Base-by-base conservation (phyloP, 495 filamentous ascomycete genomes). In the Penicillium salamii region DNA sequence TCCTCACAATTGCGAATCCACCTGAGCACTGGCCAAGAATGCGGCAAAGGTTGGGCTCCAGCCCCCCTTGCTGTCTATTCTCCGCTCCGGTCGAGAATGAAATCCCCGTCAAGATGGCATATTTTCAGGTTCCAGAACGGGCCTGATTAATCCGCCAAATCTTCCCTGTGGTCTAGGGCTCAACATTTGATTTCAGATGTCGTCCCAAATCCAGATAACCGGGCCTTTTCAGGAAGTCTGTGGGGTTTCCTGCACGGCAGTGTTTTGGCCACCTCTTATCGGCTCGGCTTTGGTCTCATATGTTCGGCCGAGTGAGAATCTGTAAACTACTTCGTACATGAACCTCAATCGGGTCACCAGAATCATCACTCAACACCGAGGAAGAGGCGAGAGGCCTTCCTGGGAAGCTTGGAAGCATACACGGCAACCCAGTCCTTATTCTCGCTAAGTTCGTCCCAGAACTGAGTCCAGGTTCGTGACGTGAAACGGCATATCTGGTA, bases 401-500 rank as follows among this genome's bases (percentile, higher is more conserved):
- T n/a, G n/a, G n/a, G n/a, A n/a, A n/a, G n/a, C n/a, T n/a, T n/a
- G n/a, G n/a, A n/a, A n/a, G n/a, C n/a, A n/a, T n/a, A n/a, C n/a
- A n/a, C n/a, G n/a, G n/a, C n/a, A n/a, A n/a, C n/a, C n/a, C n/a
- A n/a, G n/a, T n/a, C n/a, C n/a, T n/a, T n/a, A n/a, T n/a, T n/a
- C n/a, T n/a, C n/a, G n/a, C n/a, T n/a, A n/a, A 26, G 12, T 9
- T 46, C 12, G 9, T 23, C 23, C 8, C 19, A n/a, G 24, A 29
- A 29, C 3, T 11, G 6, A 37, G 15, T 0, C 14, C 34, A 14
- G 3, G 33, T 29, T 17, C 18, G 34, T 29, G 14, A 38, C 38
- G 26, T 48, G 46, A 40, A n/a, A 48, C 46, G 40, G 15, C 5
- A 4, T 12, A n/a, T 15, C 23, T 33, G 4, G 18, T 48, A 48